Conservation (phyloP, 75 land plant species). For the Cupressus sempervirens region DNA sequence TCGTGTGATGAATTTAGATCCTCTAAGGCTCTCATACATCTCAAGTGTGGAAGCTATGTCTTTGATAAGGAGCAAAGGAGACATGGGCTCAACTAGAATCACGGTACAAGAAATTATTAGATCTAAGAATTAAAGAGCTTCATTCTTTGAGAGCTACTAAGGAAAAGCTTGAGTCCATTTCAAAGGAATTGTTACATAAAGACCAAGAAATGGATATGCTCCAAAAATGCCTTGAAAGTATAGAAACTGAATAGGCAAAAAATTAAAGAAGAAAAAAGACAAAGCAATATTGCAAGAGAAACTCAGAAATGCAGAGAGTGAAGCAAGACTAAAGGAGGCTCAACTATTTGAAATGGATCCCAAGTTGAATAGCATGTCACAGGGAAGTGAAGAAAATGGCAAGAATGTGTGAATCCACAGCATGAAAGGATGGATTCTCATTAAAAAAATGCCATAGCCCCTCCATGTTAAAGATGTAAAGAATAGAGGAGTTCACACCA, state of each 20-base stretch:
- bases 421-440: too few relatives aligned
- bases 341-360: too few relatives aligned
- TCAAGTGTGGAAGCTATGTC: slow-evolving; percentile 74
- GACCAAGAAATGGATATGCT: slow-evolving; percentile 3
- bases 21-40: slow-evolving; percentile 66
- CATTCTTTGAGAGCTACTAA: not conserved
- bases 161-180: slow-evolving; percentile 1
- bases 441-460: too few relatives aligned
- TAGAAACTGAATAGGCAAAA: not conserved
- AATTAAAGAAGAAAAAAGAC: not conserved
- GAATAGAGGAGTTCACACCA: too few relatives aligned
- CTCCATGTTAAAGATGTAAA: too few relatives aligned
- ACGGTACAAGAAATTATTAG: not conserved
- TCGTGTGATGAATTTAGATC: slow-evolving; percentile 61
- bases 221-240: not conserved
- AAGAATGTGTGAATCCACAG: too few relatives aligned
- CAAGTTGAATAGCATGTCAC: too few relatives aligned
- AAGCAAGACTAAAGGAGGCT: too few relatives aligned
- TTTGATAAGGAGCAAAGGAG: slow-evolving; percentile 77
- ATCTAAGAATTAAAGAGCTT: not conserved
- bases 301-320: too few relatives aligned
- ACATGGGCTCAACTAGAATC: too few relatives aligned
- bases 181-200: not conserved
- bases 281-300: too few relatives aligned
- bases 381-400: too few relatives aligned